These are phyloP conservation scores for Hygrocybe punicea DNA, from an alignment of 768 basidiomycete genomes.

Conservation along the genomic window DNA sequence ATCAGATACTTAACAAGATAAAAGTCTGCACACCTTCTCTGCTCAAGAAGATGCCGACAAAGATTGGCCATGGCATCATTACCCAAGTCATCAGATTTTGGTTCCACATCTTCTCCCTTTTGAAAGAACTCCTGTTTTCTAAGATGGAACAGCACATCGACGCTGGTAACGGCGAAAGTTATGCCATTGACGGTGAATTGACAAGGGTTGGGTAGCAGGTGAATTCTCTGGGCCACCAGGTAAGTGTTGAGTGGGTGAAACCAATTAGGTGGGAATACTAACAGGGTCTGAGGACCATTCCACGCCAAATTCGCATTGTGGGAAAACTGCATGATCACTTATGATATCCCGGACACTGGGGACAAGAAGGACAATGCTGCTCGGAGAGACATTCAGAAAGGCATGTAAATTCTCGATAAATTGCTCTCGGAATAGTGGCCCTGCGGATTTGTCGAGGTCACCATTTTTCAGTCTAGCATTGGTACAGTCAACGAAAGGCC, in stretches of 20 bases:
- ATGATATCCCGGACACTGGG: slow-evolving; percentile 82
- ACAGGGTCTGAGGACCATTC: slow-evolving; percentile 53
- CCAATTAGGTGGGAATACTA: slow-evolving; percentile 19
- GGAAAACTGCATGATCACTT: slow-evolving; percentile 77
- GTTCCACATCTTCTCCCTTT: slow-evolving; percentile 58
- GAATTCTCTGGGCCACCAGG: slow-evolving; percentile 55
- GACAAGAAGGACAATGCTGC: slow-evolving; percentile 70
- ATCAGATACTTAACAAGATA: not conserved
- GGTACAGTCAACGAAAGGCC: slow-evolving; percentile 82
- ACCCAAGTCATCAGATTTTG: slow-evolving; percentile 42
- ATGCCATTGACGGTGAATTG: slow-evolving; percentile 83
- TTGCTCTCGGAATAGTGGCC: slow-evolving; percentile 63
- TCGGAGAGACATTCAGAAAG: slow-evolving; percentile 60
- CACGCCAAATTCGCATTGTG: slow-evolving; percentile 63
- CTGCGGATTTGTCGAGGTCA: slow-evolving; percentile 61
- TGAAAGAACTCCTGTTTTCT: slow-evolving; percentile 78
- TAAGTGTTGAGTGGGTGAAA: not conserved
- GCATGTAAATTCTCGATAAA: slow-evolving; percentile 56
- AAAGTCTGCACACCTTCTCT: slow-evolving; percentile 60
- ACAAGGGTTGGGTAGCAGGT: slow-evolving; percentile 81
- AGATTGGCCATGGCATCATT: slow-evolving; percentile 77
- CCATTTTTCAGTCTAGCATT: slow-evolving; percentile 77
- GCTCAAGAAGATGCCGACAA: slow-evolving; percentile 78
- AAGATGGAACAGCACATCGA: slow-evolving; percentile 87
- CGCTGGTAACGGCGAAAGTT: slow-evolving; percentile 73